phyloP scores from a whole-genome alignment of 1,139 yeast genomes.

The Scheffersomyces segobiensis region DNA sequence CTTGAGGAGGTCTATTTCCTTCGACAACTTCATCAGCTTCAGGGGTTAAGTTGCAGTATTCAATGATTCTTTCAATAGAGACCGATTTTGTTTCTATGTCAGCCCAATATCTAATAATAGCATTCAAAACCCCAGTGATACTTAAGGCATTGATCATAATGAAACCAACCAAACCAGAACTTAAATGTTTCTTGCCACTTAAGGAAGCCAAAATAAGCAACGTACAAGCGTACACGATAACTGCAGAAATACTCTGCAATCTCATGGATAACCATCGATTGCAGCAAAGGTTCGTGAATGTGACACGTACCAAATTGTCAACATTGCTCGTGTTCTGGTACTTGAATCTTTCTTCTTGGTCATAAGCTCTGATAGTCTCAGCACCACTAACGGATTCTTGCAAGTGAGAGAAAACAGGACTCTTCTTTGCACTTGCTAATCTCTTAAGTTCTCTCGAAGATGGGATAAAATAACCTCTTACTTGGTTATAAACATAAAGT shows the following conservation, averaged over 20 bases:
- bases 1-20: slow-evolving; percentile 22
- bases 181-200: slow-evolving; percentile 17
- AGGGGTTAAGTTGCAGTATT: slow-evolving; percentile 32
- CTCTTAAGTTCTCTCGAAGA: slow-evolving; percentile 41
- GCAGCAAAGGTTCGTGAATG: slow-evolving; percentile 23
- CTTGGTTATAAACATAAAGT: slow-evolving; percentile 27
- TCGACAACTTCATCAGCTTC: slow-evolving; percentile 35
- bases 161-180: slow-evolving; percentile 39
- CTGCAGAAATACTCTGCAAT: slow-evolving; percentile 35
- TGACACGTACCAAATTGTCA: slow-evolving; percentile 22
- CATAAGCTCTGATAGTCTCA: slow-evolving; percentile 36
- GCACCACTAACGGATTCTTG: slow-evolving; percentile 41
- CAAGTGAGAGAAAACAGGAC: slow-evolving; percentile 37
- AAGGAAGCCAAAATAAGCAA: slow-evolving; percentile 26
- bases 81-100: slow-evolving; percentile 36
- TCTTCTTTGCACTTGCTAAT: slow-evolving; percentile 30
- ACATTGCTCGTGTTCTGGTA: slow-evolving; percentile 20
- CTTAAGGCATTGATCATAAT: slow-evolving; percentile 37
- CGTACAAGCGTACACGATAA: slow-evolving; percentile 30
- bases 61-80: slow-evolving; percentile 37
- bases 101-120: slow-evolving; percentile 36
- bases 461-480: slow-evolving; percentile 31
- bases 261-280: slow-evolving; percentile 44
- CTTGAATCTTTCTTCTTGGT: slow-evolving; percentile 28
- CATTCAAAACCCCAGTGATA: slow-evolving; percentile 31